Evolutionary conservation across 306 rosid genomes (phyloP), one percentile per base, ranked within the genome.

Genomic region (Cicer arietinum): DNA sequence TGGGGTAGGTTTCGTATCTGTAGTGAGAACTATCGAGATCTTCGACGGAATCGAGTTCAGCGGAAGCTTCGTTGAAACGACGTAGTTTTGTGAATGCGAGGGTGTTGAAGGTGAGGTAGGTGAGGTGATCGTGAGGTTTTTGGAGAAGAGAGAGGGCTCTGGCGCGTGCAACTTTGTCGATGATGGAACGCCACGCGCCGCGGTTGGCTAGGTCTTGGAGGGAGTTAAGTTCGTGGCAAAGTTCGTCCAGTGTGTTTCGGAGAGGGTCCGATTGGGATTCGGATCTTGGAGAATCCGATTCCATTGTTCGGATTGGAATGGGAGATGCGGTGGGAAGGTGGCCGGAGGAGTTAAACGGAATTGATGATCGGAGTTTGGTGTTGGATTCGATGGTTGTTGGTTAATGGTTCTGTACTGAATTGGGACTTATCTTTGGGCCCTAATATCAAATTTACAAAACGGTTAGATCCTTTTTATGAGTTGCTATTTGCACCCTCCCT

Each of bases 111-210:
- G 97, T 85, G 83, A 91, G 88, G 73, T 90, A 91, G 20, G 90
- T 77, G 69, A 94, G 90, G 73, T 94, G 98, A 63, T 94, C 94
- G 73, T 91, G 97, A 50, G 98, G 98, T 37, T 90, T 87, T 6
- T 81, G 86, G 76, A 94, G 98, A 39, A 88, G 91, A 39, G 91
- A 80, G 42, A 82, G 97, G 18, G 98, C 79, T 13, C 98, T 82
- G 16, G 97, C 92, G 13, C 94, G 82, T 17, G 92, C 80, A 18
- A 94, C 94, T 79, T 90, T 90, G 90, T 94, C 98, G 66, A 87
- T 81, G 22, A 94, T 79, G 12, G 98, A 81, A 14, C 91, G 92
- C 98, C 98, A 94, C 18, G 96, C 93, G 76, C 98, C 98, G 75
- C 97, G 90, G 60, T 30, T 51, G 11, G 97, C 97, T 12, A 91